Conservation (phyloP, 371 early-diverging fungal species). For the Amoeboaphelidium protococcarum region DNA sequence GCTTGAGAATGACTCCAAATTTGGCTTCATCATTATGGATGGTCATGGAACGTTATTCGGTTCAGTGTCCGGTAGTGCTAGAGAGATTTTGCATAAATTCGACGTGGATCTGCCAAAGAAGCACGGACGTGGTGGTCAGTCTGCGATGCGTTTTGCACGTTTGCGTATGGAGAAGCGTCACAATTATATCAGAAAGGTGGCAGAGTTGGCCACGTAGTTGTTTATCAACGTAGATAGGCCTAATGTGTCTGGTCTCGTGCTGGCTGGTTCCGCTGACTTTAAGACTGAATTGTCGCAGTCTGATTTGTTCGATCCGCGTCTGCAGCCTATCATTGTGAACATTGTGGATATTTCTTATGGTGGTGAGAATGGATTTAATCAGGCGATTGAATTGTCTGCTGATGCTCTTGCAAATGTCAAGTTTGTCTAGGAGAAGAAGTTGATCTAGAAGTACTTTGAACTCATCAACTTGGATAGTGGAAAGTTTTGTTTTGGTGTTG, state of each 20-base stretch:
- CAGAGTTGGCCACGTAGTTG: slow-evolving; percentile 12
- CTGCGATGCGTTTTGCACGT: slow-evolving; percentile 17
- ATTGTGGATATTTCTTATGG: slow-evolving; percentile 19
- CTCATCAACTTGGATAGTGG: slow-evolving; percentile 14
- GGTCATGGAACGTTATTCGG: slow-evolving; percentile 16
- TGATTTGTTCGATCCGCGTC: slow-evolving; percentile 10
- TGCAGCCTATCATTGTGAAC: slow-evolving; percentile 12
- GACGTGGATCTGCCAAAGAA: too few relatives aligned
- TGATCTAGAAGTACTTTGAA: slow-evolving; percentile 15
- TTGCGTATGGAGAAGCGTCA: slow-evolving; percentile 19
- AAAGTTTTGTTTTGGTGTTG: slow-evolving; percentile 13
- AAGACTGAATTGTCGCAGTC: slow-evolving; percentile 13
- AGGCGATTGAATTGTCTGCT: slow-evolving; percentile 18
- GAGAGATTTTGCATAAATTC: slow-evolving; percentile 14
- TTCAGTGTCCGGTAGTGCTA: slow-evolving; percentile 14
- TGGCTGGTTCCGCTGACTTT: slow-evolving; percentile 20
- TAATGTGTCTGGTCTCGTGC: slow-evolving; percentile 15
- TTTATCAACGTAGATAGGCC: slow-evolving; percentile 11
- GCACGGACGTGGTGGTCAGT: slow-evolving; percentile 22
- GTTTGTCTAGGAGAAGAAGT: slow-evolving; percentile 15
- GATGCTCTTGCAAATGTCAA: slow-evolving; percentile 18
- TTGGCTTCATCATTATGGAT: slow-evolving; percentile 20
- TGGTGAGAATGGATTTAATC: slow-evolving; percentile 19
- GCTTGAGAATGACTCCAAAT: slow-evolving; percentile 16
- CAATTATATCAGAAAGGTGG: slow-evolving; percentile 21